Percentiles rank a stretch among this genome's conserved stretches.
Conservation (phyloP, 495 filamentous ascomycete genomes). For the Podospora comata region DNA sequence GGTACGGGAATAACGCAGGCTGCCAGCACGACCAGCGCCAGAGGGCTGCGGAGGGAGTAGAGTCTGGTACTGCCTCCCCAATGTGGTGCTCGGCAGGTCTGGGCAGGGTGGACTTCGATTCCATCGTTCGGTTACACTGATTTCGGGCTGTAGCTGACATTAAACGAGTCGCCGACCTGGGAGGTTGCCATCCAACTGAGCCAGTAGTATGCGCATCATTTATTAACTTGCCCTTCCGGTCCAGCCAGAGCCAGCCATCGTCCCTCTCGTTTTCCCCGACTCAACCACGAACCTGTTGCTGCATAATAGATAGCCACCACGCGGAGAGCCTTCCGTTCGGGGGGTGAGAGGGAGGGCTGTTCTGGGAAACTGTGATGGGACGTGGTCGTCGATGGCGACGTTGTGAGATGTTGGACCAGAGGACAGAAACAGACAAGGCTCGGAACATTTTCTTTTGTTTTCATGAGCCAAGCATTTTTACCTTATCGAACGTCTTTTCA, state of each 20-base stretch:
- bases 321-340: conserved; percentile 5
- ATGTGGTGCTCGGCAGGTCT: conserved; percentile 12
- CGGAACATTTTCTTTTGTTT: not conserved
- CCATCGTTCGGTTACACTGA: conserved; percentile 24
- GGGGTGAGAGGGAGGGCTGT: not conserved
- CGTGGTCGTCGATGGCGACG: not conserved
- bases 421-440: not conserved
- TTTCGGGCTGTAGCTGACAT: conserved; percentile 6
- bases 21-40: not conserved
- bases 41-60: not conserved
- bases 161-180: conserved; percentile 26
- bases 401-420: not conserved
- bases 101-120: conserved; percentile 13
- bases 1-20: conserved; percentile 3
- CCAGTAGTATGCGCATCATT: conserved; percentile 25
- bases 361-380: not conserved
- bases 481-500: not conserved
- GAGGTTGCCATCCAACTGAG: conserved; percentile 18
- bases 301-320: conserved; percentile 1
- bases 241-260: conserved; percentile 9
- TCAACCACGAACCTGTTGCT: conserved; percentile 15
- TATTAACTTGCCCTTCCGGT: conserved; percentile 12
- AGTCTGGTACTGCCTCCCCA: conserved; percentile 3
- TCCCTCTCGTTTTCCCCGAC: conserved; percentile 9
- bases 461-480: not conserved